A percentile compares a stretch with the other conserved stretches of the same genome.
Conservation (phyloP, 805 yeast species). For the Candida oleophila region DNA sequence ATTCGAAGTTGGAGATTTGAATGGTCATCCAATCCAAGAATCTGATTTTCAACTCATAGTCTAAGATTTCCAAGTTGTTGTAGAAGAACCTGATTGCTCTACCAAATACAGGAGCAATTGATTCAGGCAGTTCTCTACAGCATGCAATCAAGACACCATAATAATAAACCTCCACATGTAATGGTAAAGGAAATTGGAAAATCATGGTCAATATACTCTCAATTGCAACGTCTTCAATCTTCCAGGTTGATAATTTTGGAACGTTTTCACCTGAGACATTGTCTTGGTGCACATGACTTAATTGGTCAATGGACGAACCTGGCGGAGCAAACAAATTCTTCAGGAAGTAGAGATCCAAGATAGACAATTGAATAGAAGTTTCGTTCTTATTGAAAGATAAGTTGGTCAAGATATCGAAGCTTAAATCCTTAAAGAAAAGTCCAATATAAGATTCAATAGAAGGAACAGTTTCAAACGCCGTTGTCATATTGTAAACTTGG, state of each 20-base stretch:
- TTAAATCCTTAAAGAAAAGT: constrained; percentile 69
- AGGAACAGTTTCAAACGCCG: constrained; percentile 61
- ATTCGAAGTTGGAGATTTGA: constrained; percentile 90
- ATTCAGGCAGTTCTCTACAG: constrained; percentile 66
- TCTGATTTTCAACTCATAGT: constrained; percentile 71
- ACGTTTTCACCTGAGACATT: constrained; percentile 39
- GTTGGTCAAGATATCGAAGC: constrained; percentile 71
- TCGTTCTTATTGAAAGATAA: constrained; percentile 88
- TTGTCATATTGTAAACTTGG: constrained; percentile 55
- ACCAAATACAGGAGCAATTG: constrained; percentile 94
- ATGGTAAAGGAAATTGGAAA: constrained; percentile 67
- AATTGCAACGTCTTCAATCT: constrained; percentile 84
- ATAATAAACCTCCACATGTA: constrained; percentile 73
- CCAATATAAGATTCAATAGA: constrained; percentile 36
- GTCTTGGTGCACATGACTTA: constrained; percentile 43
- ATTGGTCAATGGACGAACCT: constrained; percentile 74
- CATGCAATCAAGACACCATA: constrained; percentile 83
- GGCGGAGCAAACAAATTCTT: constrained; percentile 52
- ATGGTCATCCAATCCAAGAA: constrained; percentile 89
- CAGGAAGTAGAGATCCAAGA: constrained; percentile 70
- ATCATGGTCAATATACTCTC: constrained; percentile 79
- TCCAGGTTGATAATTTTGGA: constrained; percentile 69
- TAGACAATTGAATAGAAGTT: constrained; percentile 78
- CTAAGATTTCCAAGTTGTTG: constrained; percentile 61
- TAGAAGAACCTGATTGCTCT: constrained; percentile 85